A percentile compares a stretch with the other conserved stretches of the same genome.
phyloP scores from a whole-genome alignment of 805 yeast species.

The Yamadazyma endophytica region DNA sequence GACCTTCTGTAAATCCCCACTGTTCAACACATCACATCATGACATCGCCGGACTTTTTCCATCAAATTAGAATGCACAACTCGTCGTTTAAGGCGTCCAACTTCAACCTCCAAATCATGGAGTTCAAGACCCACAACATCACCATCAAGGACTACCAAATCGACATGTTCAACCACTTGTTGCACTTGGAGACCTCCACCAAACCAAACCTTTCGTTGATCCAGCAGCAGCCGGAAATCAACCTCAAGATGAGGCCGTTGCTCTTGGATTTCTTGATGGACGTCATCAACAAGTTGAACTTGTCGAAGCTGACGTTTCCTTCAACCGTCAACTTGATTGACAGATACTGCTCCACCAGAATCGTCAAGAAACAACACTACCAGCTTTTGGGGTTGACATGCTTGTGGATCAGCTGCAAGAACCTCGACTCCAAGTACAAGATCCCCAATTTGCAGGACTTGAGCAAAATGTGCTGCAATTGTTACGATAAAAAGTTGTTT shows the following conservation, averaged over 20 bases:
- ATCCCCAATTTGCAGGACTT: constrained; percentile 52
- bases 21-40: constrained; percentile 4
- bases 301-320: constrained; percentile 39
- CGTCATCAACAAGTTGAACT: constrained; percentile 36
- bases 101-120: constrained; percentile 42
- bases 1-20: background rate
- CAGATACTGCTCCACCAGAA: constrained; percentile 40
- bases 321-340: constrained; percentile 43
- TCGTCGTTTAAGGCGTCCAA: constrained; percentile 35
- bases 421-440: constrained; percentile 53
- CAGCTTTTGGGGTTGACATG: constrained; percentile 42
- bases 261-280: constrained; percentile 42
- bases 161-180: constrained; percentile 36
- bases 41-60: constrained; percentile 29
- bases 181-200: constrained; percentile 23
- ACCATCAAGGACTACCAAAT: constrained; percentile 43
- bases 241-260: constrained; percentile 40
- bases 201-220: constrained; percentile 31
- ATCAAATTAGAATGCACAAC: constrained; percentile 27
- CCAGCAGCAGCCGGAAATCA: constrained; percentile 45
- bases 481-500: constrained; percentile 53
- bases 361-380: constrained; percentile 43
- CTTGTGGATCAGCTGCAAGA: constrained; percentile 42
- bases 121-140: constrained; percentile 41
- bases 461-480: constrained; percentile 53